Conservation (phyloP, 179 eudicot genomes). For the Amaranthus tricolor region DNA sequence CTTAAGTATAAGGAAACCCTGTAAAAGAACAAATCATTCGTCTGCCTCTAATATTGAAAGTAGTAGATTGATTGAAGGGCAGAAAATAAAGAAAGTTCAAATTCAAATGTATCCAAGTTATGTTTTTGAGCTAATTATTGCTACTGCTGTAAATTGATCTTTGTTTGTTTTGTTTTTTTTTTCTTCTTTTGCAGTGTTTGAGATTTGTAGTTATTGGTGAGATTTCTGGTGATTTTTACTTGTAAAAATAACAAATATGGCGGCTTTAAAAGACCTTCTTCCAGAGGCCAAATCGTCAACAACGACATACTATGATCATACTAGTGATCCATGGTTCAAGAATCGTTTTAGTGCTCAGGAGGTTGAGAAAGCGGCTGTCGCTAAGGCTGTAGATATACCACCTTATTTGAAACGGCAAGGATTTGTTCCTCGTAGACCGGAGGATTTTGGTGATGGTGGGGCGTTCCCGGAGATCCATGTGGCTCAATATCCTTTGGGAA, state of each 20-base stretch:
- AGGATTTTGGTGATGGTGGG: conserved; percentile 93
- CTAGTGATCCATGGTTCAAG: conserved; percentile 85
- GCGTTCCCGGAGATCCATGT: conserved; percentile 79
- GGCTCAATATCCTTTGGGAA: conserved; percentile 83
- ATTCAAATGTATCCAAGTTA: too few species aligned
- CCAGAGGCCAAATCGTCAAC: conserved; percentile 61
- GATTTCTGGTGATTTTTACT: too few species aligned
- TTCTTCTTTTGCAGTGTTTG: too few species aligned
- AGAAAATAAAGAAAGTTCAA: too few species aligned
- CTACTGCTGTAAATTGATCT: too few species aligned
- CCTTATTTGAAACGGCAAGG: conserved; percentile 56
- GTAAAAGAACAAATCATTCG: too few species aligned
- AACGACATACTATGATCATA: conserved; percentile 50
- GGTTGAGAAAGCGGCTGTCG: conserved; percentile 37
- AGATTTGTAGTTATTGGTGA: too few species aligned
- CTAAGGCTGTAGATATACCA: conserved; percentile 47
- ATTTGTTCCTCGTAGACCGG: conserved; percentile 64
- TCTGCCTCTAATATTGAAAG: too few species aligned
- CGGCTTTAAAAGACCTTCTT: conserved; percentile 59
- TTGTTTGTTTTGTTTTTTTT: too few species aligned
- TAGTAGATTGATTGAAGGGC: too few species aligned
- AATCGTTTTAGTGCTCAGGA: conserved; percentile 57
- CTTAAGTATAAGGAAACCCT: too few species aligned
- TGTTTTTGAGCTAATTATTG: too few species aligned
- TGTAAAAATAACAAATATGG: conserved; percentile 31